Conservation (phyloP, 805 yeast species). For the Zygosaccharomyces bisporus region DNA sequence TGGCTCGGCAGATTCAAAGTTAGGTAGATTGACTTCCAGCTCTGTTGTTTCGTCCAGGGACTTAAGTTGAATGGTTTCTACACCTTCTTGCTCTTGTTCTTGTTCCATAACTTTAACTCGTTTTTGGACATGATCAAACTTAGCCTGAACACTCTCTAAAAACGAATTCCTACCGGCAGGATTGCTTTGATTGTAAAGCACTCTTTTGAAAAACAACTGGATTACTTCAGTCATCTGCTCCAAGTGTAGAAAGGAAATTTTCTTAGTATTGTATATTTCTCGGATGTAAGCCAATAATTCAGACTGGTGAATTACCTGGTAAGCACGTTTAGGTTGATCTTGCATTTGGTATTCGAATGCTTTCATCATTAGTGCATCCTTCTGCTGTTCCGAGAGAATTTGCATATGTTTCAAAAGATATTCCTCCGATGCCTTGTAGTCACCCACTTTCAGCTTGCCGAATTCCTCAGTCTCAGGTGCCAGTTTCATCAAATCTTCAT, state of each 20-base stretch:
- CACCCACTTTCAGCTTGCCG: slow-evolving; percentile 50
- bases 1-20: slow-evolving; percentile 46
- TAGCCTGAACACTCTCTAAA: slow-evolving; percentile 65
- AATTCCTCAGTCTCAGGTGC: slow-evolving; percentile 64
- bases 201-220: slow-evolving; percentile 62
- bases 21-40: slow-evolving; percentile 67
- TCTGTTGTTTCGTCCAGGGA: slow-evolving; percentile 81
- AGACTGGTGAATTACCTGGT: slow-evolving; percentile 73
- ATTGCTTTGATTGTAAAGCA: slow-evolving; percentile 37
- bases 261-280: slow-evolving; percentile 40
- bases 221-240: slow-evolving; percentile 44
- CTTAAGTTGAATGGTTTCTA: slow-evolving; percentile 80
- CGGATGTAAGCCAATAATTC: slow-evolving; percentile 69
- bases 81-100: slow-evolving; percentile 55
- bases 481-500: slow-evolving; percentile 49
- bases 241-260: slow-evolving; percentile 31
- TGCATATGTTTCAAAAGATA: slow-evolving; percentile 54
- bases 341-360: slow-evolving; percentile 81
- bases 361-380: slow-evolving; percentile 88
- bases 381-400: slow-evolving; percentile 77
- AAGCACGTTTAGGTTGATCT: slow-evolving; percentile 51
- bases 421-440: slow-evolving; percentile 50
- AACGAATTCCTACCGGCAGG: slow-evolving; percentile 71
- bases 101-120: slow-evolving; percentile 67
- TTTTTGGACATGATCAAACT: slow-evolving; percentile 66